Percentiles rank a stretch among this genome's conserved stretches.
These are phyloP conservation scores for Mycocentrospora acerina DNA, from an alignment of 2,329 filamentous ascomycete genomes.

Conservation along the genomic window DNA sequence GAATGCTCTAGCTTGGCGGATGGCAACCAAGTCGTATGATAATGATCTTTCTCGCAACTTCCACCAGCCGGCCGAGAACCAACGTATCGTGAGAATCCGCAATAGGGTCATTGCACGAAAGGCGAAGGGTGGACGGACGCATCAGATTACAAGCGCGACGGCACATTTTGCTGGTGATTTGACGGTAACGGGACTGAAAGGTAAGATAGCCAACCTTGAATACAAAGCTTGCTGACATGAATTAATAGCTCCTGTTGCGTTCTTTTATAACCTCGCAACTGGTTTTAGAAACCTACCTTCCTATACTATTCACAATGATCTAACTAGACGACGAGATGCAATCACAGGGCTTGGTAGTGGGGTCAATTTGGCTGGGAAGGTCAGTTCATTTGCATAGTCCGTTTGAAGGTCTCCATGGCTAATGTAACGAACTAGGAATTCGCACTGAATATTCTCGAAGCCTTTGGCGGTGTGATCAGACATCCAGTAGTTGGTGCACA, in stretches of 20 bases:
- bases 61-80: not conserved
- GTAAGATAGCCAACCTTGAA: not conserved
- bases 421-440: constrained; percentile 56
- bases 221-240: not conserved
- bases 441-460: constrained; percentile 72
- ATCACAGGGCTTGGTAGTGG: constrained; percentile 69
- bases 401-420: not conserved
- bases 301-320: constrained; percentile 16
- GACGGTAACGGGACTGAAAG: constrained; percentile 9
- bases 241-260: constrained; percentile 14
- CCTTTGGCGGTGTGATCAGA: constrained; percentile 72
- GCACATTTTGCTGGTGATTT: constrained; percentile 15
- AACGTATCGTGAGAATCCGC: constrained; percentile 2
- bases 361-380: constrained; percentile 68
- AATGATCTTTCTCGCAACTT: constrained; percentile 10
- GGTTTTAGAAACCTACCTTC: constrained; percentile 21
- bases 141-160: constrained; percentile 17
- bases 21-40: constrained; percentile 18
- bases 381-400: not conserved
- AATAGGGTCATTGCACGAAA: constrained; percentile 6
- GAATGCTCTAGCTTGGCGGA: constrained; percentile 13
- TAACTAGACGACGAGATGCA: constrained; percentile 18
- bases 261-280: constrained; percentile 24
- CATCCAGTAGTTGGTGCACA: constrained; percentile 69
- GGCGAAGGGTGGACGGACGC: constrained; percentile 11